Evolutionary conservation across 1,284 basidiomycete species (phyloP).

Genomic region (Puccinia coronata): DNA sequence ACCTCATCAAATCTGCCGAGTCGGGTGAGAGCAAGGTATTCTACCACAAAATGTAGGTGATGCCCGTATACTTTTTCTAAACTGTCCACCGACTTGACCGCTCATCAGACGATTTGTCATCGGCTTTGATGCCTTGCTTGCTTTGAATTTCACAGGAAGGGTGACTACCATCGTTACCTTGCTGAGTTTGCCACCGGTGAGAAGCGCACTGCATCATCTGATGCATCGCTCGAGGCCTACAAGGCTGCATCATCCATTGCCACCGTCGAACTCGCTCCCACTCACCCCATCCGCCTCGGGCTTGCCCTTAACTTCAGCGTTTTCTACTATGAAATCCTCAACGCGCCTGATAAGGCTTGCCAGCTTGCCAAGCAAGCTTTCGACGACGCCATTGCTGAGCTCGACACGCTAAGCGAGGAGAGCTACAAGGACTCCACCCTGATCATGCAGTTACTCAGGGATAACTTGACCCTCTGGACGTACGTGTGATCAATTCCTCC

Average conservation of each 20-base stretch:
- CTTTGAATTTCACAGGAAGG: conserved; percentile 58
- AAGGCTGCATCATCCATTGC: conserved; percentile 61
- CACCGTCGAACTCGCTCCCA: conserved; percentile 61
- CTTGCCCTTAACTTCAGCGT: conserved; percentile 63
- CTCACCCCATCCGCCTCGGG: conserved; percentile 62
- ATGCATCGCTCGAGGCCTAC: conserved; percentile 61
- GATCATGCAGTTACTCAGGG: conserved; percentile 62
- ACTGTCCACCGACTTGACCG: not conserved
- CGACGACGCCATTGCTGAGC: conserved; percentile 63
- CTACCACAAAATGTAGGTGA: conserved; percentile 58
- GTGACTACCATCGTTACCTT: conserved; percentile 63
- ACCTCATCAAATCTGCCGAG: conserved; percentile 58
- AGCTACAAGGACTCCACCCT: conserved; percentile 62
- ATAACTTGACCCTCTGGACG: conserved; percentile 62
- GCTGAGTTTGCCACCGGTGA: conserved; percentile 62
- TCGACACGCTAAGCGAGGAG: conserved; percentile 63
- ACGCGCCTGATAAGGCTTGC: conserved; percentile 62
- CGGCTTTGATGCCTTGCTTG: not conserved
- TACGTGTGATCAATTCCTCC: conserved; percentile 33
- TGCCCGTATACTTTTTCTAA: not conserved
- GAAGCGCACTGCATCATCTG: conserved; percentile 54
- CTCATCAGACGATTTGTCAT: not conserved
- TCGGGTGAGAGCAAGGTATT: conserved; percentile 58
- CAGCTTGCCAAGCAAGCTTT: conserved; percentile 63
- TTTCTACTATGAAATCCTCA: conserved; percentile 63